These are phyloP conservation scores for Sporothrix sp. DNA, from an alignment of 2,329 filamentous ascomycete species.

Conservation along the genomic window DNA sequence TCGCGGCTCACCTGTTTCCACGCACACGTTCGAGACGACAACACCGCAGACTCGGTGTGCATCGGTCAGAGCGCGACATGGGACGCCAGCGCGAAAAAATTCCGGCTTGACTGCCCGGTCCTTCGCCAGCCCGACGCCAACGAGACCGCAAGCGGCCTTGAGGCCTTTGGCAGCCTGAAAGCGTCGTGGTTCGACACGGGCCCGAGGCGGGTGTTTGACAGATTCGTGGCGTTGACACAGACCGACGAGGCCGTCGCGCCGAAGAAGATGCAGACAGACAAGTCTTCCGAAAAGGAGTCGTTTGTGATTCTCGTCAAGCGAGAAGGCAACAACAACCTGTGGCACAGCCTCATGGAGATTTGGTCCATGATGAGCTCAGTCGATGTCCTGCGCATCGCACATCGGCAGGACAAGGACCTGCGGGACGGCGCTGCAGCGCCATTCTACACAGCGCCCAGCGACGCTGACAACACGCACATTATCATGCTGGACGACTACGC, in stretches of 20 bases:
- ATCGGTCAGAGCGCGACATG: conserved; percentile 1
- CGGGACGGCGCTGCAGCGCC: neutral
- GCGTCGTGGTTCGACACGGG: conserved; percentile 17
- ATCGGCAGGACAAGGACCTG: neutral
- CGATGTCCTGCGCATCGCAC: conserved; percentile 15
- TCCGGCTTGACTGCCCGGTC: conserved; percentile 11
- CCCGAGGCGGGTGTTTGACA: conserved; percentile 7
- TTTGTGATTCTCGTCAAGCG: conserved; percentile 16
- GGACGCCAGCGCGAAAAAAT: neutral
- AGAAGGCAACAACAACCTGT: conserved; percentile 15
- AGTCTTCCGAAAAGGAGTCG: neutral
- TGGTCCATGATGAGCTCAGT: conserved; percentile 15
- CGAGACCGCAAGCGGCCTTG: conserved; percentile 8
- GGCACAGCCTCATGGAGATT: conserved; percentile 19
- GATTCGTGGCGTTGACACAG: conserved; percentile 1
- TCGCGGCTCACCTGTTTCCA: conserved; percentile 17
- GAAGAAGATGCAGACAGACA: neutral
- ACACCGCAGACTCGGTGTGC: conserved; percentile 16
- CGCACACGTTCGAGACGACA: conserved; percentile 11
- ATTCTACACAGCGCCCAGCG: conserved; percentile 7
- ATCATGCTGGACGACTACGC: conserved; percentile 26
- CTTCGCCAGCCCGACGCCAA: conserved; percentile 1
- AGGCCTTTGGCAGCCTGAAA: conserved; percentile 1
- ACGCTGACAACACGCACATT: conserved; percentile 18
- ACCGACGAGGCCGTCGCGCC: too few species aligned